These are phyloP conservation scores for Phytopythium chamaehyphon DNA, from an alignment of 352 stramenopile species.

Conservation along the genomic window DNA sequence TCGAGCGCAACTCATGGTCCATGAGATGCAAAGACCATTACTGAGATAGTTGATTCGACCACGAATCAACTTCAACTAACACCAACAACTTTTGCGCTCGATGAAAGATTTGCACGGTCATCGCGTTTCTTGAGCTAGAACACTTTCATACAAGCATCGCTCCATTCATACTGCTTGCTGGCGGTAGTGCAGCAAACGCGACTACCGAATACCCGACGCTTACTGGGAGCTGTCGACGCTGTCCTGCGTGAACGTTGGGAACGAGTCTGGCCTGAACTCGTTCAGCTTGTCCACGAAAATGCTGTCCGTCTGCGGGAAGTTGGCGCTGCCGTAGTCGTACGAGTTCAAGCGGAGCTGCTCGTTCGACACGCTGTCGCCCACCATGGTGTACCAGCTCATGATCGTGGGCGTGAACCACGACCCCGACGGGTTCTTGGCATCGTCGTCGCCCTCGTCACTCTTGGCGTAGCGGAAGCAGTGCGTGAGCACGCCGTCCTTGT, in stretches of 20 bases:
- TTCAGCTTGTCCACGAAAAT: constrained; percentile 4
- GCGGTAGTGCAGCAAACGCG: too few species aligned
- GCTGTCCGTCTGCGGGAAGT: constrained; percentile 6
- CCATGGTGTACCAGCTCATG: constrained; percentile 18
- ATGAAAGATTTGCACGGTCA: too few species aligned
- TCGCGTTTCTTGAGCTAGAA: too few species aligned
- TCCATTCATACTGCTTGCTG: too few species aligned
- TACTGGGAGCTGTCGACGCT: constrained; percentile 11
- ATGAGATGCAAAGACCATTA: too few species aligned
- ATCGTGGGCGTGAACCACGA: constrained; percentile 5
- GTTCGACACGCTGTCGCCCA: constrained; percentile 11
- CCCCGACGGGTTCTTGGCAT: constrained; percentile 6
- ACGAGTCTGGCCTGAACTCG: neutral
- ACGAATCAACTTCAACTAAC: too few species aligned
- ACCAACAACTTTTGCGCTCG: too few species aligned
- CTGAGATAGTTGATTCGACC: too few species aligned
- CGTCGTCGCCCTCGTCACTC: constrained; percentile 6
- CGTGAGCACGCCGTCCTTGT: constrained; percentile 7
- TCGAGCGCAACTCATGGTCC: too few species aligned
- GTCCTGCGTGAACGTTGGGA: constrained; percentile 6
- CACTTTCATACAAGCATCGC: too few species aligned
- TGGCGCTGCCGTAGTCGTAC: constrained; percentile 5
- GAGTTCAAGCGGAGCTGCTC: constrained; percentile 3
- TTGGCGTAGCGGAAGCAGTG: constrained; percentile 9
- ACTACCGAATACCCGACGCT: too few species aligned